Percentiles rank a stretch among this genome's conserved stretches.
Evolutionary conservation across 2,329 filamentous ascomycete genomes (phyloP).

Genomic region (Pseudogymnoascus sp.): DNA sequence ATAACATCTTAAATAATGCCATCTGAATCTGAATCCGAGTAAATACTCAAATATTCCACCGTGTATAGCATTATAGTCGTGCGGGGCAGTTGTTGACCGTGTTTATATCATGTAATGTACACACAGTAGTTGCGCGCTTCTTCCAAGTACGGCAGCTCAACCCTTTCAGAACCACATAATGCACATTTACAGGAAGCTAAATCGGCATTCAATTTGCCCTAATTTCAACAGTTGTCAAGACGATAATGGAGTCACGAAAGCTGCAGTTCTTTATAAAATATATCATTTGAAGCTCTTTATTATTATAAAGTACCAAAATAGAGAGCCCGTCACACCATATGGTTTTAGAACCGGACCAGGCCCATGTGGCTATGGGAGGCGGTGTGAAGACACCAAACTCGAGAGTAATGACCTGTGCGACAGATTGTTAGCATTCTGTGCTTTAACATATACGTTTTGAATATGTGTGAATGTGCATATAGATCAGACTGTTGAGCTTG

Average conservation of each 20-base stretch:
- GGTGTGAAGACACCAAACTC: not conserved
- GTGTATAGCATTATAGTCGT: not conserved
- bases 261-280: not conserved
- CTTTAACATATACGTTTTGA: not conserved
- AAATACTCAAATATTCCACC: not conserved
- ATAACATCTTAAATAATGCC: not conserved
- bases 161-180: not conserved
- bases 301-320: not conserved
- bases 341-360: not conserved
- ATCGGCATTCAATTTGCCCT: not conserved
- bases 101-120: constrained; percentile 3
- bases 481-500: constrained; percentile 60
- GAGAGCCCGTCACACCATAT: not conserved
- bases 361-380: not conserved
- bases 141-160: not conserved
- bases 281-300: not conserved
- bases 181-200: not conserved
- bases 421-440: constrained; percentile 6
- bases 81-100: not conserved
- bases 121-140: not conserved
- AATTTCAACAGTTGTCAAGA: not conserved
- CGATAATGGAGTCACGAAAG: not conserved
- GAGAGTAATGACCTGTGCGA: not conserved
- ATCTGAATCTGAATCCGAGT: not conserved
- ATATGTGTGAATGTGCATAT: constrained; percentile 4